Evolutionary conservation across 73 alveolate species (phyloP).

Genomic region (Tetrahymena elliotti): DNA sequence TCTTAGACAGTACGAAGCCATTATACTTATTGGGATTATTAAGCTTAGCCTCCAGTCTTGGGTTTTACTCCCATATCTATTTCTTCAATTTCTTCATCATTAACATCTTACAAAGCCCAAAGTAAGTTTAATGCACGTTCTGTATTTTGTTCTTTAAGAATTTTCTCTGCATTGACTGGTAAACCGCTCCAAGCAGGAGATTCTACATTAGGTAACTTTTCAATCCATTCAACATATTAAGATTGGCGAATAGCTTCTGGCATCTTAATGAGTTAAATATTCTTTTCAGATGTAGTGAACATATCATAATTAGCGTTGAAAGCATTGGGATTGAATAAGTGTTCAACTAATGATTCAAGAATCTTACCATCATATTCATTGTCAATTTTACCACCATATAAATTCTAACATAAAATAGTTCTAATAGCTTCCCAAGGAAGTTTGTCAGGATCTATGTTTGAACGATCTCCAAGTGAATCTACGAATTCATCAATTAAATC

Average conservation of each 20-base stretch:
- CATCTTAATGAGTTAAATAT: conserved; percentile 51
- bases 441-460: conserved; percentile 84
- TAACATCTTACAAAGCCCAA: conserved; percentile 74
- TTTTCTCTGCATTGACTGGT: conserved; percentile 92
- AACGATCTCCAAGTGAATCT: conserved; percentile 74
- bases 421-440: conserved; percentile 99
- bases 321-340: conserved; percentile 75
- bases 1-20: conserved; percentile 68
- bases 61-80: conserved; percentile 17
- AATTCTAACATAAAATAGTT: conserved; percentile 76
- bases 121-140: conserved; percentile 44
- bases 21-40: conserved; percentile 47
- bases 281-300: conserved; percentile 42
- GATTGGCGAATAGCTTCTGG: conserved; percentile 83
- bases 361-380: conserved; percentile 95
- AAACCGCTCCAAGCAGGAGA: conserved; percentile 96
- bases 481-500: conserved; percentile 98
- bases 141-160: conserved; percentile 74
- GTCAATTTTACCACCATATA: conserved; percentile 99
- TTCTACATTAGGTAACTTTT: conserved; percentile 81
- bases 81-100: conserved; percentile 80
- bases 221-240: conserved; percentile 79
- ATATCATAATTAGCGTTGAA: conserved; percentile 73
- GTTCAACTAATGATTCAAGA: conserved; percentile 80
- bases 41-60: conserved; percentile 55